Conservation (phyloP, 192 early-diverging fungal genomes). For the Entophlyctis helioformis region DNA sequence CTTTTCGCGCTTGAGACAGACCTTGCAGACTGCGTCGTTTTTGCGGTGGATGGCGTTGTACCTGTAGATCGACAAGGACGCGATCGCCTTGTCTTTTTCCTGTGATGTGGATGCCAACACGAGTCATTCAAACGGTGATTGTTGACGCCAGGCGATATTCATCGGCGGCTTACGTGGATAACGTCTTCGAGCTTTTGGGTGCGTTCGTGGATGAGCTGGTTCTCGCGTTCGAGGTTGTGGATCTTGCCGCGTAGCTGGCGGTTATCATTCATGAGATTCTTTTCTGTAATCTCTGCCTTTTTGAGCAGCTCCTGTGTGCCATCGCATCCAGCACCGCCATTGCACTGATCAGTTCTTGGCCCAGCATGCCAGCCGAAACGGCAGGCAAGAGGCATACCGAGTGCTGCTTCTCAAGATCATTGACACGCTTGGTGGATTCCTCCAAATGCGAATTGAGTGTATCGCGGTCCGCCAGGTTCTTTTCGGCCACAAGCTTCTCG, state of each 20-base stretch:
- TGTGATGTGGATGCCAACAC: conserved; percentile 2
- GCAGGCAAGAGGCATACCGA: no score
- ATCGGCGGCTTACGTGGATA: conserved; percentile 19
- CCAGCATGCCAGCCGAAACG: no score
- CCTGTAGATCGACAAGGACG: conserved; percentile 44
- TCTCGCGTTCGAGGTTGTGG: conserved; percentile 28
- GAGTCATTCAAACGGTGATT: no score
- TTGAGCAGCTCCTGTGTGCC: conserved; percentile 26
- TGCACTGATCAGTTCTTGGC: neutral
- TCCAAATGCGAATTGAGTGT: conserved; percentile 13
- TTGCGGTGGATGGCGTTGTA: conserved; percentile 49
- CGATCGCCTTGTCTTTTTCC: conserved; percentile 47
- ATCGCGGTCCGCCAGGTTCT: conserved; percentile 21
- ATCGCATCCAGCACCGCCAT: neutral
- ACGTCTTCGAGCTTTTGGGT: conserved; percentile 20
- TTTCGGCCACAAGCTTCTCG: conserved; percentile 21
- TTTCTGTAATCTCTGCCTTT: conserved; percentile 29
- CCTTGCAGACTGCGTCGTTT: conserved; percentile 25
- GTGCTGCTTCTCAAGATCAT: conserved; percentile 9
- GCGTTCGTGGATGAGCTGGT: conserved; percentile 20
- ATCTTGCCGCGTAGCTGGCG: conserved; percentile 29
- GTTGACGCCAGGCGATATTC: no score
- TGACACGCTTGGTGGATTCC: conserved; percentile 5
- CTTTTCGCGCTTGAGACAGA: conserved; percentile 27
- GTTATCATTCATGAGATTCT: conserved; percentile 36